Conservation (phyloP, 225 moss, liverwort and hornwort species). For the Pseudisothecium myosuroides region DNA sequence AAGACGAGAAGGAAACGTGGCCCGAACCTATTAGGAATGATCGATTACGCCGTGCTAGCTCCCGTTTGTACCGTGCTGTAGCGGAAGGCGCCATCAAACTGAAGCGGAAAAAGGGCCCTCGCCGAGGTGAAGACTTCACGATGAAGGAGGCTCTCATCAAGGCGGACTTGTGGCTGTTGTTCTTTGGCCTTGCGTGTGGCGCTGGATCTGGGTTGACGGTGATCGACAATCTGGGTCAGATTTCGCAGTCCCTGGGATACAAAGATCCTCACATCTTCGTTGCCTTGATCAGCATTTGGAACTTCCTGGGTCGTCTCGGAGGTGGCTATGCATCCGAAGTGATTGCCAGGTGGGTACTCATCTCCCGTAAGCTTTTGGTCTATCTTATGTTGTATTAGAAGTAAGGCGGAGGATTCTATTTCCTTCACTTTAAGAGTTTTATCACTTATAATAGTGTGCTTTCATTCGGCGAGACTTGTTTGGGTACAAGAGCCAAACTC, state of each 20-base stretch:
- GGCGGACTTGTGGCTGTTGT: slow-evolving; percentile 88
- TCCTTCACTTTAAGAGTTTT: neutral
- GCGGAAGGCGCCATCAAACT: slow-evolving; percentile 73
- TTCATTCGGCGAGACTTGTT: neutral
- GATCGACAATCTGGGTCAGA: slow-evolving; percentile 87
- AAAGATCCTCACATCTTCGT: slow-evolving; percentile 83
- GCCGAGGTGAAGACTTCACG: slow-evolving; percentile 85
- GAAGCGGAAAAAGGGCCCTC: slow-evolving; percentile 70
- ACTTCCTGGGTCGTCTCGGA: slow-evolving; percentile 83
- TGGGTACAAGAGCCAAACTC: neutral
- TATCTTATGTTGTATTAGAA: neutral
- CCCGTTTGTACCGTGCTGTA: slow-evolving; percentile 45
- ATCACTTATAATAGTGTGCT: neutral
- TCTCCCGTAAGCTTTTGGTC: neutral
- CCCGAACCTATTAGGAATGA: slow-evolving; percentile 29
- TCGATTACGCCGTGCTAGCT: slow-evolving; percentile 30
- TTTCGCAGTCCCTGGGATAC: slow-evolving; percentile 69
- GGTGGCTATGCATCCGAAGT: slow-evolving; percentile 83
- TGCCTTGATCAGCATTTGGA: slow-evolving; percentile 87
- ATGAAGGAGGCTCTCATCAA: slow-evolving; percentile 69
- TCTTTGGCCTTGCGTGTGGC: slow-evolving; percentile 54
- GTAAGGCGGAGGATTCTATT: neutral
- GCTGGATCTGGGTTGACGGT: slow-evolving; percentile 77
- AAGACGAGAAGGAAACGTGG: slow-evolving; percentile 56
- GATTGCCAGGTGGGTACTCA: slow-evolving; percentile 44